Base-by-base conservation (phyloP, 805 yeast species). In the Jamesozyma jinghongensis region DNA sequence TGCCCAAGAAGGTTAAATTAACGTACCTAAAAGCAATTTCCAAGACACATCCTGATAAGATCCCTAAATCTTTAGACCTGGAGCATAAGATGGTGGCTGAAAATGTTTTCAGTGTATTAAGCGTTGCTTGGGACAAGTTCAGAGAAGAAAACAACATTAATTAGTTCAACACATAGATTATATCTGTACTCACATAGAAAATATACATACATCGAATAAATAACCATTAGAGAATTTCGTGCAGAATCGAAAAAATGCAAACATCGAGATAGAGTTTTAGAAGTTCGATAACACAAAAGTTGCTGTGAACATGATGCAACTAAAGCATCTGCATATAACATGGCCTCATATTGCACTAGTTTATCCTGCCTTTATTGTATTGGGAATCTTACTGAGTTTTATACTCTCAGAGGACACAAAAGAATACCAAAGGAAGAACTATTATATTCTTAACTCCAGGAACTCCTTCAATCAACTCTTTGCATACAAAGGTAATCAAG, bases 1-100 rank as follows among this genome's bases (percentile, higher is more conserved):
- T 88, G 47, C 90, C 94, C 16, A 88, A 87, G 52, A 87, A 84
- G 58, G 97, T 87, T 30, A 90, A 90, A 59, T 67, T 90, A 29
- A 69, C 70, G 16, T 92, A 92, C 33, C 79, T 92, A 87, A 85
- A 82, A 61, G 86, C 96, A 4, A 85, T 92, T 50, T 80, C 97
- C 0, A 73, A 77, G 38, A 94, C 95, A 2, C 92, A 88, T 60
- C 78, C 90, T 0, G 99, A 92, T 61, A 92, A 92, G 59, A 66
- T 88, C 19, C 56, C 63, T n/a, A 61, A 63, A 18, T 75, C 81
- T 2, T 38, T 54, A 22, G 66, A 79, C 6, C 66, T 78, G 5
- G 94, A 86, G 52, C 75, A 76, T 42, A 80, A 81, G 56, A 74
- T 90, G 80, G 70, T 90, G 35, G 92, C 97, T 13, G 90, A 88